Evolutionary conservation across 495 filamentous ascomycete species (phyloP).

Genomic region (Astrocystis sublimbata): DNA sequence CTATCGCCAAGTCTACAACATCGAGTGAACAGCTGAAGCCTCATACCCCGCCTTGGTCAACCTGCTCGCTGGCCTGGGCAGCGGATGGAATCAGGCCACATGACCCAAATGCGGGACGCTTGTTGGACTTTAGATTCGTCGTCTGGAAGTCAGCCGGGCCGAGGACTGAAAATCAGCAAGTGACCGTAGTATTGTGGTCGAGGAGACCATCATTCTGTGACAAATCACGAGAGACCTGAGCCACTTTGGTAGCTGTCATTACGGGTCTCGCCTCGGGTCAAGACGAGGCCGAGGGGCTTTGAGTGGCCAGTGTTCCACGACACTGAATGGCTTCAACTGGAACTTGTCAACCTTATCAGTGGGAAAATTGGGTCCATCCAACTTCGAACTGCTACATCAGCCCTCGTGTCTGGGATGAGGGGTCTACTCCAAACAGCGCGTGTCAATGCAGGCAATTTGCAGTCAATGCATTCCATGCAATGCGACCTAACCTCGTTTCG

Average conservation of each 20-base stretch:
- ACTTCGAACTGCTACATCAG: not conserved
- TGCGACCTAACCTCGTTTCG: not conserved
- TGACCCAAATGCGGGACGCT: not conserved
- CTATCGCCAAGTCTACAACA: not conserved
- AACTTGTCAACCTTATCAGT: not conserved
- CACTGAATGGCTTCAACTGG: not conserved
- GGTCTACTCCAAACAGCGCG: conserved; percentile 11
- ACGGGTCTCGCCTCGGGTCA: not conserved
- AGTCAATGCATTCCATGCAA: not conserved
- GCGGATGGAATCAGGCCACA: not conserved
- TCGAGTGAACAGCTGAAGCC: not conserved
- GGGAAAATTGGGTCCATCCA: not conserved
- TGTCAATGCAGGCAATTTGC: not conserved
- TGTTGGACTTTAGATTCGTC: not conserved
- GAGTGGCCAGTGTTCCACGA: not conserved
- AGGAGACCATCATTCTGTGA: not conserved
- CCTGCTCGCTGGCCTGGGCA: not conserved
- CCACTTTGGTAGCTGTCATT: not conserved
- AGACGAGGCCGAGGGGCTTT: not conserved
- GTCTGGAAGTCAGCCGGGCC: not conserved
- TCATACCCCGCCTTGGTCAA: not conserved
- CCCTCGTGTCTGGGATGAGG: conserved; percentile 14
- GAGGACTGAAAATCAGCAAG: not conserved
- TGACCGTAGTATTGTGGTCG: not conserved
- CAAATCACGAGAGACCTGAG: not conserved